Evolutionary conservation across 208 protist genomes (phyloP).

Genomic region (Crithidia sp.): DNA sequence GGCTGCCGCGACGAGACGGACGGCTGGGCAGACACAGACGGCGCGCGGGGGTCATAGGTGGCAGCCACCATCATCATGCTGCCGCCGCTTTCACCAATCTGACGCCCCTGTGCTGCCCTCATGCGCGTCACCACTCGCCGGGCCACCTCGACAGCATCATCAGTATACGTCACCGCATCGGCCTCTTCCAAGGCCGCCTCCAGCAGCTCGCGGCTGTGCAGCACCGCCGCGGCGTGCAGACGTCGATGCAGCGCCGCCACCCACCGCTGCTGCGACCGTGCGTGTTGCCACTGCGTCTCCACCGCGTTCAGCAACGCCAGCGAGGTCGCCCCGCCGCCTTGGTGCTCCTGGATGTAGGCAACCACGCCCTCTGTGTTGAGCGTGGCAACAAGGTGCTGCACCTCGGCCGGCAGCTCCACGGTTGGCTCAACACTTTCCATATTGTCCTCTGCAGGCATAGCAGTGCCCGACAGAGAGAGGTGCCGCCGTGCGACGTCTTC

Average conservation of each 20-base stretch:
- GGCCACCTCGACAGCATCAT: slow-evolving; percentile 31
- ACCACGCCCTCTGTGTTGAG: slow-evolving; percentile 30
- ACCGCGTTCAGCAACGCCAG: slow-evolving; percentile 22
- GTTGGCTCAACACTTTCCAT: not conserved
- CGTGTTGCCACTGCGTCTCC: slow-evolving; percentile 31
- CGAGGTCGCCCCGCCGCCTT: slow-evolving; percentile 16
- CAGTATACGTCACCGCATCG: slow-evolving; percentile 25
- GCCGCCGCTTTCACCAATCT: not conserved
- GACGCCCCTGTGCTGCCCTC: not conserved
- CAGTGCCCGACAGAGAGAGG: not conserved
- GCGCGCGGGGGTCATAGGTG: not conserved
- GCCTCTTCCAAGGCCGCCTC: slow-evolving; percentile 38
- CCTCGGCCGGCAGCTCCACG: slow-evolving; percentile 27
- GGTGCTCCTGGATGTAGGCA: slow-evolving; percentile 37
- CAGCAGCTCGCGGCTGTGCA: slow-evolving; percentile 43
- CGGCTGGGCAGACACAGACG: too few species aligned
- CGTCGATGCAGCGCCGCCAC: slow-evolving; percentile 36
- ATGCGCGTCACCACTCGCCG: slow-evolving; percentile 8
- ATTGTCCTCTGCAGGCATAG: not conserved
- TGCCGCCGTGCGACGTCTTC: not conserved
- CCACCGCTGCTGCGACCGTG: slow-evolving; percentile 25
- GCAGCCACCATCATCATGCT: not conserved
- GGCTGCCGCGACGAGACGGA: not conserved
- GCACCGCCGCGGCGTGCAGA: slow-evolving; percentile 41
- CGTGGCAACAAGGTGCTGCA: slow-evolving; percentile 25